A percentile compares a stretch with the other conserved stretches of the same genome.
These are phyloP conservation scores for Glarea lozoyensis DNA, from an alignment of 495 filamentous ascomycete species.

Conservation along the genomic window DNA sequence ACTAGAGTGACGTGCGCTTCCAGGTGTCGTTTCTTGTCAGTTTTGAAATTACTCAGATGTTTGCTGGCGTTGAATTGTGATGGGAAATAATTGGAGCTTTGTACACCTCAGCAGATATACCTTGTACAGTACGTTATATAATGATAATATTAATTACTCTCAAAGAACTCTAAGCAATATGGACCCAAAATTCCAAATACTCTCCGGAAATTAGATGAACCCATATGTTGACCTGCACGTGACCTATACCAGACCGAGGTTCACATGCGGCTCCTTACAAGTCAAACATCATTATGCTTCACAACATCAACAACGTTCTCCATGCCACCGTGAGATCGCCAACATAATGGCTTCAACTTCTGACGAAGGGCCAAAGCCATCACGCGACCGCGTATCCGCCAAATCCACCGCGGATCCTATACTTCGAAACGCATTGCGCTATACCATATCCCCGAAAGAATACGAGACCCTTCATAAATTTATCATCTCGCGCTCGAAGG, in stretches of 20 bases:
- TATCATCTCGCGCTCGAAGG: constrained; percentile 55
- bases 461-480: constrained; percentile 76
- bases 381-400: constrained; percentile 17
- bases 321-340: not conserved
- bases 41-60: no score
- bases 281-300: not conserved
- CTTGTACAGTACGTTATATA: no score
- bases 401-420: constrained; percentile 46
- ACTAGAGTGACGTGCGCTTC: not conserved
- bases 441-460: constrained; percentile 76
- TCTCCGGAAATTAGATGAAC: not conserved
- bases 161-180: no score
- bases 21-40: no score
- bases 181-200: not conserved
- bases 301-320: constrained; percentile 3
- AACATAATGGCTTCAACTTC: constrained; percentile 10
- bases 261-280: constrained; percentile 7
- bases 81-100: not conserved
- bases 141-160: no score
- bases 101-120: not conserved
- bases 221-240: constrained; percentile 1
- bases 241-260: constrained; percentile 8
- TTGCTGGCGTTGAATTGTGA: no score
- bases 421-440: constrained; percentile 69
- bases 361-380: constrained; percentile 7